Base-by-base conservation (phyloP, 768 basidiomycete species). In the Lactifluus piperatus region DNA sequence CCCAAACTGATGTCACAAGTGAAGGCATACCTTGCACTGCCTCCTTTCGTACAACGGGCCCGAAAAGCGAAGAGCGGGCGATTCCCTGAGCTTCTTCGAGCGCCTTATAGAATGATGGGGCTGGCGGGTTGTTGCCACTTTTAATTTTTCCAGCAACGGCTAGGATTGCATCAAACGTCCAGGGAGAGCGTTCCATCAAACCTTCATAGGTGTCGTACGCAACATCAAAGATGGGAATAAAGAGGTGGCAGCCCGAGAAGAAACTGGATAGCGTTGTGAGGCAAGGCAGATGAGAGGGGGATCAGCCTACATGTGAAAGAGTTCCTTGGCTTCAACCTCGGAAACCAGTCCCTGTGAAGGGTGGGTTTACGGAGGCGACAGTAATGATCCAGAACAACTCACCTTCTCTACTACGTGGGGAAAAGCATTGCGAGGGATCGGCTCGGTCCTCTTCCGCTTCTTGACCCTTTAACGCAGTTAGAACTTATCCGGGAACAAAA, bases 71-170 rank as follows among this genome's bases (percentile, higher is more conserved):
- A 29, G 89, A 92, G 41, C 94, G 81, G 44, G 94, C 94, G 65
- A 97, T 95, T 48, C 93, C 92, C 71, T 95, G 94, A 26, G 94
- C 93, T 74, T 97, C 93, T 70, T 95, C 93, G 45, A 95, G 77
- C 69, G 89, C 90, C 68, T 85, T 85, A 76, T 94, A 93, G 72
- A 93, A 94, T 0, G 91, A 88, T 47, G 85, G 79, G 61, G 83
- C 84, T 44, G 91, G 82, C 30, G 88, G 88, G 32, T 91, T 89
- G 67, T 87, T 92, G 24, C 93, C 94, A 63, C 89, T 88, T 68
- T 91, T 81, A 68, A 97, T 92, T 74, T 93, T 94, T 56, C 87
- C 84, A 50, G 93, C 94, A 50, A 97, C 85, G 46, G 94, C 91
- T 51, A 97, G 79, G 68, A 97, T 86, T 60, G 92, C 87, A 72